Evolutionary conservation across 257 asterid species (phyloP).

Genomic region (Solanum sitiens): DNA sequence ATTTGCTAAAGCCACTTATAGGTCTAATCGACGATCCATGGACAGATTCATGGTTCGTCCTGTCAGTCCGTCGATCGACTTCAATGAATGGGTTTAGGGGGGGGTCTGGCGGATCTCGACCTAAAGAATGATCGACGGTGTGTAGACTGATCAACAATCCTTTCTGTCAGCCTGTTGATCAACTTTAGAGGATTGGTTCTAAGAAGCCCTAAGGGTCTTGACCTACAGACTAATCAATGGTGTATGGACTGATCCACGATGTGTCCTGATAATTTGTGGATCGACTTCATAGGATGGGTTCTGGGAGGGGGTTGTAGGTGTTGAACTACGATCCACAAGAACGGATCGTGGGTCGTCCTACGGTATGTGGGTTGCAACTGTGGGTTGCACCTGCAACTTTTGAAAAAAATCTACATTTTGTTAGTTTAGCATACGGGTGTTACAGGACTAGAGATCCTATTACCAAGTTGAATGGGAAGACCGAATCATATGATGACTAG

Average conservation of each 20-base stretch:
- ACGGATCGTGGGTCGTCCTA: background rate
- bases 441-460: background rate
- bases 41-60: background rate
- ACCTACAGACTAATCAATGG: background rate
- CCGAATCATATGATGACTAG: too few relatives aligned
- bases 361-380: background rate
- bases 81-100: background rate
- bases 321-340: background rate
- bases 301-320: background rate
- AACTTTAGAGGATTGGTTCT: background rate
- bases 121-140: background rate
- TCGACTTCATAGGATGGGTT: background rate
- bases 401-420: background rate
- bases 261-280: accelerated
- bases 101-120: background rate
- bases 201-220: background rate
- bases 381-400: background rate
- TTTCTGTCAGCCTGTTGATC: background rate
- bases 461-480: too few relatives aligned
- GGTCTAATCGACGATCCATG: background rate
- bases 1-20: too few relatives aligned
- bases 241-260: background rate
- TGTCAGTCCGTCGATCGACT: background rate
- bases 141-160: background rate
- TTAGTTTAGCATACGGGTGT: background rate